Evolutionary conservation across 345 rosid genomes (phyloP).

Genomic region (Lepidium africanum): DNA sequence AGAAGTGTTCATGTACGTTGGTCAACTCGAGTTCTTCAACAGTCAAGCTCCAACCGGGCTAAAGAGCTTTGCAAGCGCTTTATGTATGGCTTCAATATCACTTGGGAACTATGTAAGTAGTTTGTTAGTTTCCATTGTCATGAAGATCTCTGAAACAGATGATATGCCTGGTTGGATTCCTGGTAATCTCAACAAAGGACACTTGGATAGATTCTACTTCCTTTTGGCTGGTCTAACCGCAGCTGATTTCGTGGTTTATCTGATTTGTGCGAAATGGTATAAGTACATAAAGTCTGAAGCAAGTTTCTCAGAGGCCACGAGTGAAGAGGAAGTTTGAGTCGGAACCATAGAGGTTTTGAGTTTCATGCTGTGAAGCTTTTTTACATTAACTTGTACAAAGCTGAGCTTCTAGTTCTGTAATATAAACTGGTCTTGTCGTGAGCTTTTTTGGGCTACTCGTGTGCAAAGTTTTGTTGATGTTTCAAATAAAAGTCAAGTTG

Average conservation of each 20-base stretch:
- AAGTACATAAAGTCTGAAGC: constrained; percentile 53
- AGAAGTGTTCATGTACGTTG: constrained; percentile 96
- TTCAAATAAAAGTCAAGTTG: constrained; percentile 11
- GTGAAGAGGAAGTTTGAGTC: constrained; percentile 20
- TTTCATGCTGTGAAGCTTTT: constrained; percentile 24
- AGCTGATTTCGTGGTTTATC: constrained; percentile 54
- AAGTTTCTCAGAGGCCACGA: constrained; percentile 18
- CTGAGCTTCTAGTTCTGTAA: constrained; percentile 23
- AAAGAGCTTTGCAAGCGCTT: constrained; percentile 96
- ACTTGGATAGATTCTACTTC: constrained; percentile 83
- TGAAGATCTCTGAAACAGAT: constrained; percentile 62
- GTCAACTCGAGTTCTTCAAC: constrained; percentile 92
- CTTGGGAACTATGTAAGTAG: constrained; percentile 92
- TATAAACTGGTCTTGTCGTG: constrained; percentile 4
- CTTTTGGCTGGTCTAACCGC: constrained; percentile 74
- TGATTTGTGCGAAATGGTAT: constrained; percentile 71
- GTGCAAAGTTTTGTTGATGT: constrained; percentile 6
- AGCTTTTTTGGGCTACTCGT: not conserved
- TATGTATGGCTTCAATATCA: constrained; percentile 94
- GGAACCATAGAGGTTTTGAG: not conserved
- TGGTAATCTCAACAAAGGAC: constrained; percentile 77
- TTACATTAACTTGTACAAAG: constrained; percentile 9
- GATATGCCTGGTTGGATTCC: constrained; percentile 96
- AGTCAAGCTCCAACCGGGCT: constrained; percentile 85
- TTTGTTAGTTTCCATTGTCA: constrained; percentile 67